A percentile compares a stretch with the other conserved stretches of the same genome.
Conservation (phyloP, 352 stramenopile species). For the Phytophthora sansomeana region DNA sequence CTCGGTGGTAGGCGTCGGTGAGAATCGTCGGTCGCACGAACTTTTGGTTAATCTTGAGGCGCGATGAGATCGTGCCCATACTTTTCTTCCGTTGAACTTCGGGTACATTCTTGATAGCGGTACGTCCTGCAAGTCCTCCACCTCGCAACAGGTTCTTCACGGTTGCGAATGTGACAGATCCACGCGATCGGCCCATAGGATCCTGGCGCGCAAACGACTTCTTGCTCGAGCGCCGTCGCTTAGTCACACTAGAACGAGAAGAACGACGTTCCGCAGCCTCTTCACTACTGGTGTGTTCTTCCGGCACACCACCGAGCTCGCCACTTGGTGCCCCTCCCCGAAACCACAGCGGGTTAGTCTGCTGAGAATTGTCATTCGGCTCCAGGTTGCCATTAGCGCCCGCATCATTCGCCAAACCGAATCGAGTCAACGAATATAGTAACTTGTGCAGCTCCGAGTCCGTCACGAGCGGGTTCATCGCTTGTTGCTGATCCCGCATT, state of each 20-base stretch:
- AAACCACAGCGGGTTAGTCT: constrained; percentile 28
- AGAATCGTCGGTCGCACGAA: constrained; percentile 69
- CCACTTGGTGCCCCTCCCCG: constrained; percentile 8
- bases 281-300: constrained; percentile 21
- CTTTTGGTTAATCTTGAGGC: constrained; percentile 71
- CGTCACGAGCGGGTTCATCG: constrained; percentile 19
- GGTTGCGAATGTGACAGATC: constrained; percentile 62
- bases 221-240: constrained; percentile 34
- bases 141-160: constrained; percentile 73
- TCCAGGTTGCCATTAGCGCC: not conserved
- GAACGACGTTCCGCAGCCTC: constrained; percentile 7
- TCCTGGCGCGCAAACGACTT: constrained; percentile 22
- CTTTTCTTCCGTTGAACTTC: constrained; percentile 57
- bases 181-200: constrained; percentile 30
- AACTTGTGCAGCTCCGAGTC: constrained; percentile 73
- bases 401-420: constrained; percentile 50
- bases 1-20: constrained; percentile 72
- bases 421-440: constrained; percentile 64
- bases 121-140: constrained; percentile 48
- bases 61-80: constrained; percentile 70
- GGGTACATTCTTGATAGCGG: constrained; percentile 39
- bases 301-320: not conserved
- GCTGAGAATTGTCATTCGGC: not conserved
- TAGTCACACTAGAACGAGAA: constrained; percentile 12
- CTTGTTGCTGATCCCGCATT: constrained; percentile 32